These are phyloP conservation scores for Pythium coloratum DNA, from an alignment of 352 stramenopile genomes.

Conservation along the genomic window DNA sequence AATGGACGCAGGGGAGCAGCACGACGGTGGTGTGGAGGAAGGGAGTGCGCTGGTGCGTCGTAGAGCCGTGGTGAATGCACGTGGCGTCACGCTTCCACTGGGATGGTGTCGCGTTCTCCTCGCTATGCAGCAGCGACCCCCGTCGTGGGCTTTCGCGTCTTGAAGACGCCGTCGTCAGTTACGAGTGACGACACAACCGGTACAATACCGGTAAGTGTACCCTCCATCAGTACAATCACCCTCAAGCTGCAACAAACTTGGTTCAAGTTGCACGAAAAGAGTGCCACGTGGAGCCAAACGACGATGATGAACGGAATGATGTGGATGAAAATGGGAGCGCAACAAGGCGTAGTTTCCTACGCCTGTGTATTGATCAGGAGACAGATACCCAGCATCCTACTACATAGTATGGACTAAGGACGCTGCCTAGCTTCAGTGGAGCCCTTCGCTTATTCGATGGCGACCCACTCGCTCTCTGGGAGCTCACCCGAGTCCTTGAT, in stretches of 20 bases:
- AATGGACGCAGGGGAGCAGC: neutral
- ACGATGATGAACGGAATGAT: neutral
- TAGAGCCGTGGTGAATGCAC: neutral
- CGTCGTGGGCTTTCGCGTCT: slow-evolving; percentile 1
- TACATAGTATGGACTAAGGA: neutral
- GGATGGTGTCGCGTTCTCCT: neutral
- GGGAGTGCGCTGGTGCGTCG: neutral
- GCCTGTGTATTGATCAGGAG: slow-evolving; percentile 4
- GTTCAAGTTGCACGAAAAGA: slow-evolving; percentile 1
- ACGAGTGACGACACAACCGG: slow-evolving; percentile 5
- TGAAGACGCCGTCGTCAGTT: slow-evolving; percentile 16
- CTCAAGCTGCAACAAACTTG: neutral
- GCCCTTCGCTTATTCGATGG: slow-evolving; percentile 29
- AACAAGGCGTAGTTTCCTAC: neutral
- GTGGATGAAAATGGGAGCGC: neutral
- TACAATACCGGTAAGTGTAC: slow-evolving; percentile 9
- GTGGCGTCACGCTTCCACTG: neutral
- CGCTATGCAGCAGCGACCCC: neutral
- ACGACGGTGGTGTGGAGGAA: neutral
- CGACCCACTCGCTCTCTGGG: slow-evolving; percentile 48
- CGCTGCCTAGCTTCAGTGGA: neutral
- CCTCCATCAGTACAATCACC: neutral
- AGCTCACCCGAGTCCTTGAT: slow-evolving; percentile 96
- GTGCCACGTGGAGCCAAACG: slow-evolving; percentile 26
- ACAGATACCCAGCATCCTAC: neutral